Conservation (phyloP, 148 eudicot species). For the Fagopyrum tataricum region DNA sequence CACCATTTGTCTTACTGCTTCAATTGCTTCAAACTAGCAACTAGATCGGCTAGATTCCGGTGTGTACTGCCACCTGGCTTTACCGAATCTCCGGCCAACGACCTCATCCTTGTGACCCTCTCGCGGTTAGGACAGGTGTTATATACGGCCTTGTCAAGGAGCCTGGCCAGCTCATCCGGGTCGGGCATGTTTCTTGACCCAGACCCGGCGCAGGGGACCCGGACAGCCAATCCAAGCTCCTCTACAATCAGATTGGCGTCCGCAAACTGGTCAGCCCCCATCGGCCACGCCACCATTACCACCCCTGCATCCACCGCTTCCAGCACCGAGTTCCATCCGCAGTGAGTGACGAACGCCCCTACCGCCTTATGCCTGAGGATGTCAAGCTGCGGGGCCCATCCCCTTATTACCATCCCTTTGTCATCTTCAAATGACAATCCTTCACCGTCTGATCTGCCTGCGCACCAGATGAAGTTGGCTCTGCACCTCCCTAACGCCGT, state of each 20-base stretch:
- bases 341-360: conserved; percentile 46
- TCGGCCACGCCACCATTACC: conserved; percentile 38
- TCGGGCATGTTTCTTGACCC: conserved; percentile 22
- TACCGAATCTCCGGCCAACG: conserved; percentile 15
- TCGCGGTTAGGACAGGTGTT: conserved; percentile 5
- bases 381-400: conserved; percentile 51
- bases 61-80: conserved; percentile 23
- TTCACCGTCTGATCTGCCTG: conserved; percentile 15
- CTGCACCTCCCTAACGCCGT: conserved; percentile 22
- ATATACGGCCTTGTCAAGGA: conserved; percentile 15
- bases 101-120: conserved; percentile 17
- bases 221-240: conserved; percentile 20
- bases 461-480: conserved; percentile 30
- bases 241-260: conserved; percentile 33
- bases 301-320: conserved; percentile 41
- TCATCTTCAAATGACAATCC: conserved; percentile 2
- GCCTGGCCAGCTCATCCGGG: conserved; percentile 20
- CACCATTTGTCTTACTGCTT: background rate
- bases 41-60: conserved; percentile 11
- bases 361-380: conserved; percentile 33
- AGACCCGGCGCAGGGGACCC: conserved; percentile 22
- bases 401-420: conserved; percentile 32
- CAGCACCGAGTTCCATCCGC: conserved; percentile 52
- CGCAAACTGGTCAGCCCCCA: conserved; percentile 38
- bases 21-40: conserved; percentile 13